These are phyloP conservation scores for Epichloe amarillans DNA, from an alignment of 2,329 filamentous ascomycete genomes.

Conservation along the genomic window DNA sequence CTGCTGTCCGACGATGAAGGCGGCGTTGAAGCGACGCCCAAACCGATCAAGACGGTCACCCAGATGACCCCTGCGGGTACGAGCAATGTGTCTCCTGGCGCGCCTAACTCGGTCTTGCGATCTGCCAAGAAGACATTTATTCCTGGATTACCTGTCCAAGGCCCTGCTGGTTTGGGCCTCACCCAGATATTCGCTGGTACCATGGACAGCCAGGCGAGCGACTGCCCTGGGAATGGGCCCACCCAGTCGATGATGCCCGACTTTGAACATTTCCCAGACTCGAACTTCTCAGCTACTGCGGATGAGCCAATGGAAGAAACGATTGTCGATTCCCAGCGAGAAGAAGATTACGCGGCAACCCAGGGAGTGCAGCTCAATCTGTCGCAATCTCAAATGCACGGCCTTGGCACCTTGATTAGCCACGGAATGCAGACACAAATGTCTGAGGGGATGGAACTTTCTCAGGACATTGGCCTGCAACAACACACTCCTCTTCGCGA, in stretches of 20 bases:
- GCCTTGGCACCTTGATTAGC: conserved; percentile 41
- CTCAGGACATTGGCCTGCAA: conserved; percentile 69
- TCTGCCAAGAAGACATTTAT: conserved; percentile 59
- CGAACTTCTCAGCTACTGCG: conserved; percentile 46
- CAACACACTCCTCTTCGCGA: conserved; percentile 57
- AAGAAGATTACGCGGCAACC: conserved; percentile 22
- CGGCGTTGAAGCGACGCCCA: conserved; percentile 33
- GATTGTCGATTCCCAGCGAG: conserved; percentile 31
- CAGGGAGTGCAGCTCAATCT: conserved; percentile 42
- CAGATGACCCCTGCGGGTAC: conserved; percentile 29
- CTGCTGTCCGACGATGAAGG: conserved; percentile 51
- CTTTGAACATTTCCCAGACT: conserved; percentile 42
- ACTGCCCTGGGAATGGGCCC: conserved; percentile 13
- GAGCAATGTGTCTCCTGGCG: conserved; percentile 35
- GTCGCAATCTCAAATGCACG: conserved; percentile 46
- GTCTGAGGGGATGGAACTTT: conserved; percentile 60
- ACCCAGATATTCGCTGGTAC: conserved; percentile 88
- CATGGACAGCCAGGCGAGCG: conserved; percentile 48
- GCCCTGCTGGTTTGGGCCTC: conserved; percentile 55
- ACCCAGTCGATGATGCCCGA: conserved; percentile 41
- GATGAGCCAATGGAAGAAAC: conserved; percentile 41
- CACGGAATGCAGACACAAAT: conserved; percentile 41
- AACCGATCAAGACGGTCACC: conserved; percentile 24
- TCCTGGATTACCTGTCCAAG: conserved; percentile 49
- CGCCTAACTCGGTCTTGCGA: conserved; percentile 51